Conservation (phyloP, 2,329 filamentous ascomycete species). For the Neonectria neomacrospora region DNA sequence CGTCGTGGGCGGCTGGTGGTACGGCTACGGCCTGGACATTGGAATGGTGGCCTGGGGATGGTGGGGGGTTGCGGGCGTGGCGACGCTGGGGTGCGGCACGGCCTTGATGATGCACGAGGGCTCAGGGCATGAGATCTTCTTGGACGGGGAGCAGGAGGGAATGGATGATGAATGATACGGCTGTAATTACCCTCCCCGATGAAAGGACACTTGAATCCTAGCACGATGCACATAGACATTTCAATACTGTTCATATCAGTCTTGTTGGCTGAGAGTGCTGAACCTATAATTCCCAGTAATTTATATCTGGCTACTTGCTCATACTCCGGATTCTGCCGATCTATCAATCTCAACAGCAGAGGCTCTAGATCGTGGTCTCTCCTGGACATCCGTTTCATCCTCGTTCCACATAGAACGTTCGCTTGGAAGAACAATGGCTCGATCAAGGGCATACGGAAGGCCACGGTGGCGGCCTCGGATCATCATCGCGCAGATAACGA, state of each 20-base stretch:
- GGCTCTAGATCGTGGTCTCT: constrained; percentile 10
- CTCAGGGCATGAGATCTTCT: constrained; percentile 68
- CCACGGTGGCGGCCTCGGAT: constrained; percentile 51
- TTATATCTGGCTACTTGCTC: neutral
- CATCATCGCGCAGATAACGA: constrained; percentile 54
- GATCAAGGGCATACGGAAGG: constrained; percentile 49
- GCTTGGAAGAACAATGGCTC: constrained; percentile 48
- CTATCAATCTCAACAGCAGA: neutral
- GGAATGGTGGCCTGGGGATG: constrained; percentile 60
- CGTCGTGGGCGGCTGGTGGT: constrained; percentile 61
- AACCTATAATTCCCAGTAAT: neutral
- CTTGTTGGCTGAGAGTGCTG: neutral
- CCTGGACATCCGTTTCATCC: neutral
- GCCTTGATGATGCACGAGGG: constrained; percentile 73
- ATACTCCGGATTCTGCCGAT: neutral
- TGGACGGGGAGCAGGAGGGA: constrained; percentile 59
- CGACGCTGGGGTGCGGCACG: constrained; percentile 66
- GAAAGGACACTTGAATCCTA: neutral
- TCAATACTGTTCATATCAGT: neutral
- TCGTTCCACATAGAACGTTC: constrained; percentile 37
- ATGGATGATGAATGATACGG: constrained; percentile 25
- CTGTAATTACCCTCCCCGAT: neutral
- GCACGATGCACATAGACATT: neutral
- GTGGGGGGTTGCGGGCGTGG: constrained; percentile 62
- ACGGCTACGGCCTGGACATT: constrained; percentile 57